phyloP scores from a whole-genome alignment of 2,329 filamentous ascomycete species.

The Drechslerella coelobrocha region DNA sequence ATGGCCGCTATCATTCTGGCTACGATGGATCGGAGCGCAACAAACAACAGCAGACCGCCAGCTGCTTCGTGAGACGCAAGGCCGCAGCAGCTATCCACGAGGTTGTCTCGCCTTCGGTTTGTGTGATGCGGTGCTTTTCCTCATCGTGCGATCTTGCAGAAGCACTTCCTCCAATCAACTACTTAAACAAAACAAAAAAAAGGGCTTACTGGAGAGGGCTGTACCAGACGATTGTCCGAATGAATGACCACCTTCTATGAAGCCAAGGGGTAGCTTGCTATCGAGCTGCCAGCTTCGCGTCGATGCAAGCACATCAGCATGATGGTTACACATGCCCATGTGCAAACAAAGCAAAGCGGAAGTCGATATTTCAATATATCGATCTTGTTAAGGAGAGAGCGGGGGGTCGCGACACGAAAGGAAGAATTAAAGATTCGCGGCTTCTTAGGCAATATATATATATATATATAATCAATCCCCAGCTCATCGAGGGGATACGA shows the following conservation, averaged over 20 bases:
- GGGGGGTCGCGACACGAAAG: conserved; percentile 1
- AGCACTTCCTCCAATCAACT: conserved; percentile 1
- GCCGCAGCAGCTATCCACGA: neutral
- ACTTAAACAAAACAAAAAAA: too few species aligned
- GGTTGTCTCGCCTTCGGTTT: conserved; percentile 31
- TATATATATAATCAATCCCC: conserved; percentile 5
- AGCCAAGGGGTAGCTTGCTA: conserved; percentile 1
- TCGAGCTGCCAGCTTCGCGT: conserved; percentile 37
- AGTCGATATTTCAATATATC: conserved; percentile 15
- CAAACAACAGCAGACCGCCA: neutral
- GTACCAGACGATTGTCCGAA: conserved; percentile 13
- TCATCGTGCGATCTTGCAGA: conserved; percentile 15
- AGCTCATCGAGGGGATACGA: conserved; percentile 11
- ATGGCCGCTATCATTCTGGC: neutral
- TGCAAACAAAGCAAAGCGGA: conserved; percentile 2
- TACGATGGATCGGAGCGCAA: too few species aligned
- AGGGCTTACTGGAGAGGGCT: too few species aligned
- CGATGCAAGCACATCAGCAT: conserved; percentile 9
- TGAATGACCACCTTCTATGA: conserved; percentile 6
- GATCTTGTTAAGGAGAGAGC: conserved; percentile 16
- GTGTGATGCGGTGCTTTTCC: conserved; percentile 50
- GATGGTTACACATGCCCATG: conserved; percentile 40
- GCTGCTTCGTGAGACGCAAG: neutral
- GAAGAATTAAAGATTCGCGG: too few species aligned
- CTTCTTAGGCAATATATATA: conserved; percentile 1